Evolutionary conservation across 2,329 filamentous ascomycete genomes (phyloP), one percentile per base, ranked within the genome.

Genomic region (Bipolaris cookei): DNA sequence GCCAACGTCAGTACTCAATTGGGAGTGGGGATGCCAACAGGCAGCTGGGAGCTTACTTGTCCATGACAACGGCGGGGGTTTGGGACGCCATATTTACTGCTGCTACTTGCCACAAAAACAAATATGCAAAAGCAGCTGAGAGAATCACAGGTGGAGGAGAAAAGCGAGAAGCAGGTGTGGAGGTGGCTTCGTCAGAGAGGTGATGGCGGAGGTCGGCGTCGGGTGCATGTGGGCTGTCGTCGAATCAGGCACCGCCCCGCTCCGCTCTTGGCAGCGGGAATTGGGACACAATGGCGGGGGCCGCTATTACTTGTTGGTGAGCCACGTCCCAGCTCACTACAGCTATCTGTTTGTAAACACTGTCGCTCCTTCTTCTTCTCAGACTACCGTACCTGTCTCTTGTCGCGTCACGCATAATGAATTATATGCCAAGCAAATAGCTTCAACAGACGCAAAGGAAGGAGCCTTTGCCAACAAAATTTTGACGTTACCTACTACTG

Each of bases 61-160:
- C 95, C 94, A 99, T 99, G 92, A 99, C 95, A 97, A 99, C 95
- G 91, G 95, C 95, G 74, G 95, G 95, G 78, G 95, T 98, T 88
- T 98, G 94, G 83, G 90, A 90, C 77, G 95, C 94, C 95, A 99
- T 99, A 72, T 77, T 83, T 70, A 66, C 63, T 63, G 66, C 63
- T 63, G 67, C 64, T 64, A 64, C 63, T 66, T 59, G 55, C 28
- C 44, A 37, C 42, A 53, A 56, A 56, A 53, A 47, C 42, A 32
- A 53, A 56, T 56, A 56, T 53, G 28, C 49, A 47, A 61, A 42
- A 60, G 62, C 70, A 72, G 65, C 63, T 63, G 58, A 62, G 54
- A 54, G 58, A 44, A 51, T 54, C 54, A 65, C 64, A 56, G 32
- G 52, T 43, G 59, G 59, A 45, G 58, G 50, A 50, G 46, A 66